These are phyloP conservation scores for Coemansia guatemalensis DNA, from an alignment of 192 early-diverging fungal genomes.

Conservation along the genomic window DNA sequence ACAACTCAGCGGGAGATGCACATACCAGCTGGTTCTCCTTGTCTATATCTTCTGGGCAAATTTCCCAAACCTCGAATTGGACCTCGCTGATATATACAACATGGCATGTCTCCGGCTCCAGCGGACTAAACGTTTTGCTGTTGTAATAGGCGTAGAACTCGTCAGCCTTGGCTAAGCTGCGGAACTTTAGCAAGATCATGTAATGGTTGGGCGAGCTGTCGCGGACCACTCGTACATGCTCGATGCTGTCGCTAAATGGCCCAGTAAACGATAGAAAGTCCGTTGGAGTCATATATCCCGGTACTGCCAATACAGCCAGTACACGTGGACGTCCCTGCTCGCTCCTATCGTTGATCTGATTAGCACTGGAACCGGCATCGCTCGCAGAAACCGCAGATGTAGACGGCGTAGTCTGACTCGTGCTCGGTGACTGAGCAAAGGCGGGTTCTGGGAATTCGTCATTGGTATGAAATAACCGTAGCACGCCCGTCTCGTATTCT, in stretches of 20 bases:
- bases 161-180: conserved; percentile 55
- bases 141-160: conserved; percentile 80
- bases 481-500: conserved; percentile 16
- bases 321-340: conserved; percentile 17
- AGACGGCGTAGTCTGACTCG: background rate
- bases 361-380: background rate
- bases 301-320: conserved; percentile 82
- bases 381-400: background rate
- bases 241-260: conserved; percentile 62
- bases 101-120: conserved; percentile 82
- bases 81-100: conserved; percentile 80
- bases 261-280: conserved; percentile 89
- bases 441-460: background rate
- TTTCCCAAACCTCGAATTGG: conserved; percentile 60
- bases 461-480: conserved; percentile 27
- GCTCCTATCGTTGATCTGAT: background rate
- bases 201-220: conserved; percentile 85
- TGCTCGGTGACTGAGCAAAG: background rate
- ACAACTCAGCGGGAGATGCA: conserved; percentile 18
- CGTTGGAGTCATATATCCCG: conserved; percentile 81
- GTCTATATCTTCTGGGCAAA: conserved; percentile 27
- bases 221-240: conserved; percentile 74
- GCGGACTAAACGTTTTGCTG: conserved; percentile 78
- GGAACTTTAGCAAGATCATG: conserved; percentile 85
- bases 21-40: background rate